Conservation (phyloP, 139 green algal species). For the Tetratostichococcus sp. region DNA sequence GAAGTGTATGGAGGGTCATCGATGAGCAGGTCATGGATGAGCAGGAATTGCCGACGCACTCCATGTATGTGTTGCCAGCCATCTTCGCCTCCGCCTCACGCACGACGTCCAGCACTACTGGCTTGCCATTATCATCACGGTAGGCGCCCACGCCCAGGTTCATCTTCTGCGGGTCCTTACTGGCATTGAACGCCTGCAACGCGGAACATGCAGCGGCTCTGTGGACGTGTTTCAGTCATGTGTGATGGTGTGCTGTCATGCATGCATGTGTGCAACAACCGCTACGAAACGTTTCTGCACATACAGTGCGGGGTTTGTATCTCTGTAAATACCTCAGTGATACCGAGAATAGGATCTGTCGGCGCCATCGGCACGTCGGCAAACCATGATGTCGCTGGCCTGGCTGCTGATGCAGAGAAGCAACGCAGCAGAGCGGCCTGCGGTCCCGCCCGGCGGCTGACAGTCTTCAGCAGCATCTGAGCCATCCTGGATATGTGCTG, state of each 20-base stretch:
- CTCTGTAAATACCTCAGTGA: constrained; percentile 25
- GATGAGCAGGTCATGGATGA: too few relatives aligned
- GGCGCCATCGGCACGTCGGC: constrained; percentile 43
- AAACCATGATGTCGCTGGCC: constrained; percentile 22
- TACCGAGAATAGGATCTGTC: constrained; percentile 61
- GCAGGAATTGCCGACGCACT: constrained; percentile 51
- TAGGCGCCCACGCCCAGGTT: constrained; percentile 90
- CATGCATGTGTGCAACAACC: too few relatives aligned
- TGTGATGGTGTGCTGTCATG: not conserved
- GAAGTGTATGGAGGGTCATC: too few relatives aligned
- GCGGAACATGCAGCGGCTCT: constrained; percentile 42
- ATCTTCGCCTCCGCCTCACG: constrained; percentile 74
- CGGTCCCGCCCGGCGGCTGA: not conserved
- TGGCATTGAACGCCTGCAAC: constrained; percentile 68
- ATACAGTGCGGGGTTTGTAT: not conserved
- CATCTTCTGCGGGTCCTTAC: constrained; percentile 77
- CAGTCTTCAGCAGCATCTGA: not conserved
- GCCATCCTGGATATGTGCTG: too few relatives aligned
- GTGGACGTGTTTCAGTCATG: not conserved
- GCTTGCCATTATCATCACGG: constrained; percentile 76
- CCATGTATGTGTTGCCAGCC: constrained; percentile 73
- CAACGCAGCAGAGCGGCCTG: not conserved
- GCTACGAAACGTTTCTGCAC: too few relatives aligned
- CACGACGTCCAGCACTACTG: constrained; percentile 80
- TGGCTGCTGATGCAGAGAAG: constrained; percentile 8